Base-by-base conservation (phyloP, 345 rosid genomes). In the Nephelium lappaceum region DNA sequence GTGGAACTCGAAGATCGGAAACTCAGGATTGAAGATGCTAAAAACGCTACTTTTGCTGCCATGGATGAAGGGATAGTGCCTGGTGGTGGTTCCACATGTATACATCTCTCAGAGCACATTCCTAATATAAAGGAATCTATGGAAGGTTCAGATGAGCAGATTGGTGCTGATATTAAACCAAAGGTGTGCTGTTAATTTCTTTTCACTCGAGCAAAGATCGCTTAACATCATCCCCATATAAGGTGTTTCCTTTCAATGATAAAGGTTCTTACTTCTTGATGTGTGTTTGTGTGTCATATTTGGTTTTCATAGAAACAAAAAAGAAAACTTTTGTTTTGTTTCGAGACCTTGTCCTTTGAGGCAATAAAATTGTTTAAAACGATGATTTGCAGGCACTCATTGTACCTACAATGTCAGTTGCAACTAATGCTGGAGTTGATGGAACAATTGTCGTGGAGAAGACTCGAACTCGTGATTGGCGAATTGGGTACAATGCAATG, bases 31-130 rank as follows among this genome's bases (percentile, higher is more conserved):
- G 98, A 92, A 81, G 97, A 95, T 82, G 94, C 98, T 4, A 95
- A 95, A 84, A 89, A 93, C 39, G 94, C 98, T 39, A 93, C 98
- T 47, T 93, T 90, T 84, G 97, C 98, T 77, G 98, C 98, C 67
- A 87, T 95, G 89, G 87, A 91, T 66, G 97, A 93, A 85, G 97
- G 98, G 70, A 85, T 93, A 77, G 93, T 92, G 47, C 98, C 98
- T 49, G 98, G 98, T 64, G 98, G 97, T 75, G 98, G 98, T 83
- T 93, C 95, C 10, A 73, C 92, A n/a, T 93, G 89, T 81, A 78
- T 92, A 38, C 98, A 95, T 87, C 94, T 95, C 27, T 85, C 85
- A 45, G 87, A 89, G 75, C 86, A 82, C 58, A 83, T 83, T 55
- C 87, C 89, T 24, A 24, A 49, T 27, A 91, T 93, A 76, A 90